phyloP scores from a whole-genome alignment of 2,329 filamentous ascomycete genomes.

The Exophiala viscosa region DNA sequence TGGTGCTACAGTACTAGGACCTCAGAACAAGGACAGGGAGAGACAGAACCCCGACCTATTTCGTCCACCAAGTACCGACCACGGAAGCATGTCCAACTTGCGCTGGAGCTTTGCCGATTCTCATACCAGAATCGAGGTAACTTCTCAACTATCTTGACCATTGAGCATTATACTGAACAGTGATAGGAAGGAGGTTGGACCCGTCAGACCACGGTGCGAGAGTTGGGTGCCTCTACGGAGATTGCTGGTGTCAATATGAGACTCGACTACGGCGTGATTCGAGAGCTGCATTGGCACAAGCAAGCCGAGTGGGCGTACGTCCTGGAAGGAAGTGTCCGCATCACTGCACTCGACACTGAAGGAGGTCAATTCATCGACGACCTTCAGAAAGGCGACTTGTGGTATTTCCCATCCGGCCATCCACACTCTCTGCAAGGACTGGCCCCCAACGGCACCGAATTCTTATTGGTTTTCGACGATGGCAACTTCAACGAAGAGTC shows the following conservation, averaged over 20 bases:
- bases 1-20: slow-evolving; percentile 65
- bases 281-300: slow-evolving; percentile 78
- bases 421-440: slow-evolving; percentile 75
- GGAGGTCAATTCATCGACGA: slow-evolving; percentile 76
- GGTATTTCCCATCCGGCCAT: slow-evolving; percentile 76
- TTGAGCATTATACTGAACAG: neutral
- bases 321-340: slow-evolving; percentile 65
- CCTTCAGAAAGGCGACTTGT: slow-evolving; percentile 70
- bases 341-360: slow-evolving; percentile 70
- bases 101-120: slow-evolving; percentile 68
- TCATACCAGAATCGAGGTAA: slow-evolving; percentile 60
- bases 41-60: slow-evolving; percentile 68
- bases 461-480: slow-evolving; percentile 61
- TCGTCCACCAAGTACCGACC: slow-evolving; percentile 68
- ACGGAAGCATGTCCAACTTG: slow-evolving; percentile 67
- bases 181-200: slow-evolving; percentile 70
- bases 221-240: slow-evolving; percentile 50
- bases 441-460: slow-evolving; percentile 60
- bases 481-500: slow-evolving; percentile 61
- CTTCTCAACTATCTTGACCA: slow-evolving; percentile 13
- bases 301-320: slow-evolving; percentile 77
- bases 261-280: slow-evolving; percentile 67
- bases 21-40: slow-evolving; percentile 65
- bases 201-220: slow-evolving; percentile 56
- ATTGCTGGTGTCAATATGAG: slow-evolving; percentile 77